These are phyloP conservation scores for Suhomyces panamericanus DNA, from an alignment of 1,139 yeast genomes.

Conservation along the genomic window DNA sequence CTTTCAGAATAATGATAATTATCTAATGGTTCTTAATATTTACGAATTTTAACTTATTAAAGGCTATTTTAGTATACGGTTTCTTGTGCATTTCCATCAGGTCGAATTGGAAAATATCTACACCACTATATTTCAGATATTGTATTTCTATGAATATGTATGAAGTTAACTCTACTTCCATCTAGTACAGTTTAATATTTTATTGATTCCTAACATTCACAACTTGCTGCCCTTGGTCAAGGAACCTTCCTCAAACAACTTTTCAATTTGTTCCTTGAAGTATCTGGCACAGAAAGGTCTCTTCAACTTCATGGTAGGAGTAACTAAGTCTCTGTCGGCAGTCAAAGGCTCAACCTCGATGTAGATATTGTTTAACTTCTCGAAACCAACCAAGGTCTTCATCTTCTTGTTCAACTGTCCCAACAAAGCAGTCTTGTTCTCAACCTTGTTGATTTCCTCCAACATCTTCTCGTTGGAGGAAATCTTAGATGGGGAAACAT, in stretches of 20 bases:
- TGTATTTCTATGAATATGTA: background rate
- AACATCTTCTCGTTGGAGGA: conserved; percentile 18
- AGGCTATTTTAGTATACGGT: too few relatives aligned
- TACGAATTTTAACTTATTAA: too few relatives aligned
- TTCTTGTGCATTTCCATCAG: too few relatives aligned
- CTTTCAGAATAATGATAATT: too few relatives aligned
- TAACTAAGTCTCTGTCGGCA: conserved; percentile 23
- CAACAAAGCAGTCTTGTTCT: conserved; percentile 14
- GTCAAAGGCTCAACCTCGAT: conserved; percentile 29
- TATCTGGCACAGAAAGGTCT: conserved; percentile 27
- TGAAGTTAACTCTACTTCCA: too few relatives aligned
- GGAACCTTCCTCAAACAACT: conserved; percentile 26
- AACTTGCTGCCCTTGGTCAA: conserved; percentile 17
- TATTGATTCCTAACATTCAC: conserved; percentile 2
- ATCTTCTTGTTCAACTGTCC: conserved; percentile 13
- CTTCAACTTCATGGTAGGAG: conserved; percentile 30
- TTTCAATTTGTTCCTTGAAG: conserved; percentile 20
- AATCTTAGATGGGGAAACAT: conserved; percentile 18
- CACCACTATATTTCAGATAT: background rate
- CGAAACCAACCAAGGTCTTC: conserved; percentile 24
- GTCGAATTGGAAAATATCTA: background rate
- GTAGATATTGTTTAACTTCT: conserved; percentile 25
- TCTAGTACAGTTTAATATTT: background rate
- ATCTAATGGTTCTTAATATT: too few relatives aligned
- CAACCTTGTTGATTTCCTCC: conserved; percentile 17